Evolutionary conservation across 257 asterid genomes (phyloP), one percentile per base, ranked within the genome.

Genomic region (Lantana camara): DNA sequence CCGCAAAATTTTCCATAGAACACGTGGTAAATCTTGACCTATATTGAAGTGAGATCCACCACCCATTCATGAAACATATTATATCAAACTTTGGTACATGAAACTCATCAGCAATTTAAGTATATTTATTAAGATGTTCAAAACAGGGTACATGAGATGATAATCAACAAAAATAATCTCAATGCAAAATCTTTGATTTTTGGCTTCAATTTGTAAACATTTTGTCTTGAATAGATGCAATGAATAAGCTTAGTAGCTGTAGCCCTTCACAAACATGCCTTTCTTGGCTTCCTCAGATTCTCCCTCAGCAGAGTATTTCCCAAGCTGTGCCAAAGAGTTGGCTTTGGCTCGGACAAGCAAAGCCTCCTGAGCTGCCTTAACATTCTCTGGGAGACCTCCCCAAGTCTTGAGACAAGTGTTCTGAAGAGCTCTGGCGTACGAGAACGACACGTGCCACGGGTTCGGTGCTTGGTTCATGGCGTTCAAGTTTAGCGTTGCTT

Each of bases 361-460:
- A 21, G 81, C 46, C 42, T 77, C 86, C 48, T 85, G 95, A 54
- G 93, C 95, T 4, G 86, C 90, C 78, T 72, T 61, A 12, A 84
- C 87, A 21, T 84, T 86, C 80, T 84, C 95, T 0, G 85, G 84
- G 38, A 23, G 81, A 16, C 95, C 91, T 27, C 85, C 89, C 95
- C 95, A 86, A 50, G 91, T 82, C 83, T 84, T 86, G 66, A 86
- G 70, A 75, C 91, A 84, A 22, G 95, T 84, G 89, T 84, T 86
- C 78, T 83, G 95, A 15, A 86, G 89, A 2, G 95, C 95, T 65
- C 95, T 70, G 1, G 95, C 95, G 37, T 84, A 86, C 6, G 95
- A 84, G 83, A 87, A 82, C 0, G 96, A 87, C 17, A 85, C 90
- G 67, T 84, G 95, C 93, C 93, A 86, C 1, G 91, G 95, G 85